These are phyloP conservation scores for Fusarium luffae DNA, from an alignment of 2,329 filamentous ascomycete genomes.

Conservation along the genomic window DNA sequence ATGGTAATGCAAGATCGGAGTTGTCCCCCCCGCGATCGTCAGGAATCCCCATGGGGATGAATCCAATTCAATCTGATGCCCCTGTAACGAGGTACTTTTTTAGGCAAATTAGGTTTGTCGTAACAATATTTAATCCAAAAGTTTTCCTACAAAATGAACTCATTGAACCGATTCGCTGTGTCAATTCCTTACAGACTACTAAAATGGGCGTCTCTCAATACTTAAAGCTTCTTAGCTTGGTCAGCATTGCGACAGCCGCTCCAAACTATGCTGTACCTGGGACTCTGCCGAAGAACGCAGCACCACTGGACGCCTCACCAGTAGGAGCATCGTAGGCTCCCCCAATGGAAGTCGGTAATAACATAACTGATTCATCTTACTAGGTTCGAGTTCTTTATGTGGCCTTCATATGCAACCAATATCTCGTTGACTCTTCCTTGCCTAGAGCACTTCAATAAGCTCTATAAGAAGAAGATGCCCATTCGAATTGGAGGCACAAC, in stretches of 20 bases:
- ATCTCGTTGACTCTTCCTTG: not conserved
- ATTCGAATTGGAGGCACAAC: conserved; percentile 1
- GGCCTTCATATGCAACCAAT: conserved; percentile 1
- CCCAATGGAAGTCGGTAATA: no score
- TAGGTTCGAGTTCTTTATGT: conserved; percentile 2
- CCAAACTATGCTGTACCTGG: not conserved
- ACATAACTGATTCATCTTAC: not conserved
- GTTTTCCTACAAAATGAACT: no score
- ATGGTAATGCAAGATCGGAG: no score
- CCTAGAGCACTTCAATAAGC: not conserved
- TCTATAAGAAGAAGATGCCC: not conserved
- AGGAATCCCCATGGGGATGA: no score
- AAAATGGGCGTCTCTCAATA: not conserved
- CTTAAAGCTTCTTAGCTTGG: not conserved
- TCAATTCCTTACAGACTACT: no score
- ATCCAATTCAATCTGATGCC: no score
- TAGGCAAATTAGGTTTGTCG: no score
- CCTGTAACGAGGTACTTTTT: no score
- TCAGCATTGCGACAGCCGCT: not conserved
- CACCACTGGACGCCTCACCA: not conserved
- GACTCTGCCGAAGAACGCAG: not conserved
- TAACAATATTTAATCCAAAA: no score
- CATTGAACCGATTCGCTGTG: no score
- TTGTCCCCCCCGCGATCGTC: no score
- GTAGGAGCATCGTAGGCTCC: not conserved